phyloP scores from a whole-genome alignment of 345 rosid genomes.

The Citrus mangshanensis region DNA sequence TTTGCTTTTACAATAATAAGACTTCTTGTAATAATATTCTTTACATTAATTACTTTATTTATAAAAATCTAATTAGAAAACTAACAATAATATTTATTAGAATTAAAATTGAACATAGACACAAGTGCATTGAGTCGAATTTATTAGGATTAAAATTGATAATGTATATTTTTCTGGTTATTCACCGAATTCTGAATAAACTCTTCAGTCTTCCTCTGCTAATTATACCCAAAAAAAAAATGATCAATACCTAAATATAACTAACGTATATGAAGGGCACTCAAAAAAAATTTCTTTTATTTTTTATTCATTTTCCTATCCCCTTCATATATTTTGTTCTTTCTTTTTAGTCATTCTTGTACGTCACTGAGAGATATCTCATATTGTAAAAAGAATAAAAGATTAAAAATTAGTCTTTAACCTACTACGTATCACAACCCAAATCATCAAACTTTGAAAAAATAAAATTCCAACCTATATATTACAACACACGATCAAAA shows the following conservation, averaged over 20 bases:
- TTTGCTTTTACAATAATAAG: too few species aligned
- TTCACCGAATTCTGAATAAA: neutral
- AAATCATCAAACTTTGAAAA: neutral
- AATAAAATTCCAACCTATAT: neutral
- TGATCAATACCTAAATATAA: neutral
- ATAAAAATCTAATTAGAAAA: too few species aligned
- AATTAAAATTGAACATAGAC: too few species aligned
- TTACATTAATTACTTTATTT: too few species aligned
- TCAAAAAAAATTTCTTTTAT: neutral
- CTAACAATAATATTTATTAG: too few species aligned
- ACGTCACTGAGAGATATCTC: neutral
- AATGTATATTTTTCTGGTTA: too few species aligned
- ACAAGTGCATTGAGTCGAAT: too few species aligned
- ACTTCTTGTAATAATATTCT: too few species aligned
- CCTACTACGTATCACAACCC: neutral
- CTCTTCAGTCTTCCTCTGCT: neutral
- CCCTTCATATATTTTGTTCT: neutral
- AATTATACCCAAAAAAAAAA: neutral
- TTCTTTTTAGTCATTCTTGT: neutral
- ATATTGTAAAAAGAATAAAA: too few species aligned
- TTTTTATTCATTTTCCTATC: neutral
- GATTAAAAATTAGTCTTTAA: neutral
- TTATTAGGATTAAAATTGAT: too few species aligned
- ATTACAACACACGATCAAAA: neutral
- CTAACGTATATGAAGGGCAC: neutral